Evolutionary conservation across 2,329 filamentous ascomycete species (phyloP).

Genomic region (Hypoxylon sp.): DNA sequence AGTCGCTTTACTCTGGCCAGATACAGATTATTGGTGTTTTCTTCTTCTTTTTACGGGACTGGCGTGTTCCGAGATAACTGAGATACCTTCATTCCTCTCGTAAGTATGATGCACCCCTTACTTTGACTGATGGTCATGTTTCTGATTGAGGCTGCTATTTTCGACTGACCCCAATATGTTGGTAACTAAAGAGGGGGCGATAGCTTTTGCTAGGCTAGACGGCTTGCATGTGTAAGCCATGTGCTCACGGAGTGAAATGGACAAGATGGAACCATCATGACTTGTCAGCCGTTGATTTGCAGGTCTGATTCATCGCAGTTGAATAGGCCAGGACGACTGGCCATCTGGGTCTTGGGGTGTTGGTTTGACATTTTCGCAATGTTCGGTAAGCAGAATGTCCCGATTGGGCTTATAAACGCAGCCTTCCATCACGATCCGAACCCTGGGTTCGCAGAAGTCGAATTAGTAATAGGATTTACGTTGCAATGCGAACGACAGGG

Average conservation of each 20-base stretch:
- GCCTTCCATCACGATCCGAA: slow-evolving; percentile 29
- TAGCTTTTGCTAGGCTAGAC: slow-evolving; percentile 17
- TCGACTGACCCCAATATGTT: slow-evolving; percentile 14
- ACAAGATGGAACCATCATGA: slow-evolving; percentile 17
- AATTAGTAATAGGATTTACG: slow-evolving; percentile 20
- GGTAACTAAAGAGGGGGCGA: slow-evolving; percentile 5
- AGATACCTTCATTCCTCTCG: too few species aligned
- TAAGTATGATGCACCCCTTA: slow-evolving; percentile 8
- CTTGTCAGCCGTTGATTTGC: slow-evolving; percentile 33
- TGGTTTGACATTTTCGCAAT: slow-evolving; percentile 23
- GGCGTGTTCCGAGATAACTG: too few species aligned
- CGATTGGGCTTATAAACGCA: slow-evolving; percentile 31
- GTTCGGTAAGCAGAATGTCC: slow-evolving; percentile 29
- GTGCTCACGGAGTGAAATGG: slow-evolving; percentile 4
- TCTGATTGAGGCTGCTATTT: slow-evolving; percentile 11
- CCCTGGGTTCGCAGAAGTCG: slow-evolving; percentile 17
- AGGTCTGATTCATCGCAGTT: slow-evolving; percentile 11
- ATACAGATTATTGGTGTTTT: too few species aligned
- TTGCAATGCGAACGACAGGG: slow-evolving; percentile 21
- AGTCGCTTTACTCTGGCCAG: too few species aligned
- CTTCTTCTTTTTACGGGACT: too few species aligned
- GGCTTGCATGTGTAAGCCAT: slow-evolving; percentile 20
- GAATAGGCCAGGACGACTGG: slow-evolving; percentile 2
- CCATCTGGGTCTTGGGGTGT: slow-evolving; percentile 10
- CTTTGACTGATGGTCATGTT: slow-evolving; percentile 2